Evolutionary conservation across 306 rosid species (phyloP).

Genomic region (Begonia fuchsioides): DNA sequence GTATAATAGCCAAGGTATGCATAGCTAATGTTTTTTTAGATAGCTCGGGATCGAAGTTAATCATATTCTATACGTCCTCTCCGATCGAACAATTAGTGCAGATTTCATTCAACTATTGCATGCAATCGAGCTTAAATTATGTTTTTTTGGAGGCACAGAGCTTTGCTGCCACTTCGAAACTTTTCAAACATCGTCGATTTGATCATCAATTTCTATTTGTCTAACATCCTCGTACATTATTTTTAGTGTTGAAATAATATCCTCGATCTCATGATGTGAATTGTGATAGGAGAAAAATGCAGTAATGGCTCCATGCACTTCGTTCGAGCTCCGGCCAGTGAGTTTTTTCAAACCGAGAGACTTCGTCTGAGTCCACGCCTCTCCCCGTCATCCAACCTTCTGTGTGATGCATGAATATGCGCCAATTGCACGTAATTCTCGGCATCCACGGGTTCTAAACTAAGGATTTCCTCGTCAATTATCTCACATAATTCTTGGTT

Average conservation of each 20-base stretch:
- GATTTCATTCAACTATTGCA: no score
- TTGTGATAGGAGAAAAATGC: slow-evolving; percentile 11
- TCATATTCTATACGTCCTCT: no score
- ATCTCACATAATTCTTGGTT: slow-evolving; percentile 7
- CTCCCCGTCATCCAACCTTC: slow-evolving; percentile 10
- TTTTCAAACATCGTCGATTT: no score
- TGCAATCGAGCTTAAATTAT: no score
- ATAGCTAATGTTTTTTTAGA: no score
- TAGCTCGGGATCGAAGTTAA: no score
- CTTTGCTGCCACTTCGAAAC: no score
- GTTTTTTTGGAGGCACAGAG: no score
- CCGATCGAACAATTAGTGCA: no score
- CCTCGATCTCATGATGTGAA: slow-evolving; percentile 11
- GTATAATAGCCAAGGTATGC: no score
- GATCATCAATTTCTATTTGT: background rate
- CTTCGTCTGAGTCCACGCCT: slow-evolving; percentile 13
- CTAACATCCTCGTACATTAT: slow-evolving; percentile 1
- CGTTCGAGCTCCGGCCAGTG: slow-evolving; percentile 12
- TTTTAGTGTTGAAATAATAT: slow-evolving; percentile 4
- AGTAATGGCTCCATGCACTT: slow-evolving; percentile 6
- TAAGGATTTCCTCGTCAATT: slow-evolving; percentile 6
- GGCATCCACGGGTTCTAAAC: slow-evolving; percentile 10
- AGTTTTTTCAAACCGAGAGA: slow-evolving; percentile 13
- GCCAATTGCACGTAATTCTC: slow-evolving; percentile 13
- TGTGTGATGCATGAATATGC: no score